These are phyloP conservation scores for Claviceps quebecensis DNA, from an alignment of 2,329 filamentous ascomycete genomes.

Conservation along the genomic window DNA sequence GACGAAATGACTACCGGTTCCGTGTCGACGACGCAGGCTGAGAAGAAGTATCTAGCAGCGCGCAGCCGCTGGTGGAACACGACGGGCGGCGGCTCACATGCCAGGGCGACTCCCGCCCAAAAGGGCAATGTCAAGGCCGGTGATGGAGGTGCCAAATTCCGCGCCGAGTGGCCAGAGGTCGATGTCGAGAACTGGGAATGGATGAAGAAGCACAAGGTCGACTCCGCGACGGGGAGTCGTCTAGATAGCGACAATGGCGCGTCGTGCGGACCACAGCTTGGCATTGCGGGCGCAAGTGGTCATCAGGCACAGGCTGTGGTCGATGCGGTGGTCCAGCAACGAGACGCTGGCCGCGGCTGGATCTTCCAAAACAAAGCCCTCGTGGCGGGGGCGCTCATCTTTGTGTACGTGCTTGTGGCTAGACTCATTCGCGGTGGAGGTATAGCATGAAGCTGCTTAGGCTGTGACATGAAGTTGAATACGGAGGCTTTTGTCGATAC, in stretches of 20 bases:
- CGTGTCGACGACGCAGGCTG: constrained; percentile 59
- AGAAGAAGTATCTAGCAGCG: constrained; percentile 64
- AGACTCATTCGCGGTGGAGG: constrained; percentile 48
- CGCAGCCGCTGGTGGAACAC: constrained; percentile 92
- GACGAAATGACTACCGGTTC: constrained; percentile 98
- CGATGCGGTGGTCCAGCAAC: constrained; percentile 61
- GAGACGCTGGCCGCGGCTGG: constrained; percentile 74
- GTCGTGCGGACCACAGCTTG: constrained; percentile 37
- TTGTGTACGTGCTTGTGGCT: constrained; percentile 72
- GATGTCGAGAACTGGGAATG: constrained; percentile 84
- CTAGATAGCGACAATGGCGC: constrained; percentile 32
- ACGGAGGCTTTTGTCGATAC: too few species aligned
- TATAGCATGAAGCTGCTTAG: constrained; percentile 5
- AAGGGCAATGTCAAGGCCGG: constrained; percentile 81
- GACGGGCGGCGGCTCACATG: constrained; percentile 69
- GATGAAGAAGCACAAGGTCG: constrained; percentile 74
- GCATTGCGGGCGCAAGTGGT: constrained; percentile 48
- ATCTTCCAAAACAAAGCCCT: constrained; percentile 65
- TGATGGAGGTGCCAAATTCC: constrained; percentile 84
- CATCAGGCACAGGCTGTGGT: constrained; percentile 56
- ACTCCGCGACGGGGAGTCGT: constrained; percentile 58
- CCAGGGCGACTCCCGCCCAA: constrained; percentile 34
- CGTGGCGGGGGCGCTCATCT: constrained; percentile 54
- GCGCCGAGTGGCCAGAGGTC: constrained; percentile 75
- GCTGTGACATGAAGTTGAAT: too few species aligned